These are phyloP conservation scores for Blastomyces parvus DNA, from an alignment of 2,329 filamentous ascomycete genomes.

Conservation along the genomic window DNA sequence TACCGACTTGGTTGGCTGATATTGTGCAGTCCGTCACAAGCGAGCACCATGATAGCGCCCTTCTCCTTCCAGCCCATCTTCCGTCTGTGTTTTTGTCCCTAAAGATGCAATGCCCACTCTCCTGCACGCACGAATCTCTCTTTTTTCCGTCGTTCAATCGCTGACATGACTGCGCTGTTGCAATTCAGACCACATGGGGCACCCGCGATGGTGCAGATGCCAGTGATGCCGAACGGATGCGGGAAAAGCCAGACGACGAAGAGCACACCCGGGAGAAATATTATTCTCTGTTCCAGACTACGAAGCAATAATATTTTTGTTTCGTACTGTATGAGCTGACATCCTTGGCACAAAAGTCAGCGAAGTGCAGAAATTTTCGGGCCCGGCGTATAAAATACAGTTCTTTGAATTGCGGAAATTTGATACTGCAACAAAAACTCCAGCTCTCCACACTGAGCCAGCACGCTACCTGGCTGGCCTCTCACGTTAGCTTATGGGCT, in stretches of 20 bases:
- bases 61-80: constrained; percentile 2
- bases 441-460: neutral
- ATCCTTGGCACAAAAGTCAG: neutral
- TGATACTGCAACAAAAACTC: neutral
- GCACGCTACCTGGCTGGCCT: neutral
- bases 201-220: constrained; percentile 78
- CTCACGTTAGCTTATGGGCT: neutral
- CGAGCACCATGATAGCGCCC: neutral
- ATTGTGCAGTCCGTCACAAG: constrained; percentile 2
- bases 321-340: neutral
- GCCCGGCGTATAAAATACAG: constrained; percentile 4
- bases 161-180: constrained; percentile 10
- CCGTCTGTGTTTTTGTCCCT: neutral
- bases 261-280: neutral
- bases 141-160: neutral
- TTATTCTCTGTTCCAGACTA: neutral
- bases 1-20: constrained; percentile 2
- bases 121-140: neutral
- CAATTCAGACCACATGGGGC: constrained; percentile 72
- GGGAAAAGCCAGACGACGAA: constrained; percentile 34
- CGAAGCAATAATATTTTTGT: constrained; percentile 5
- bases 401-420: constrained; percentile 1
- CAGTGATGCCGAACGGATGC: constrained; percentile 36
- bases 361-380: constrained; percentile 1
- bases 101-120: neutral